Conservation (phyloP, 176 grass and related monocot genomes). For the Guadua angustifolia region DNA sequence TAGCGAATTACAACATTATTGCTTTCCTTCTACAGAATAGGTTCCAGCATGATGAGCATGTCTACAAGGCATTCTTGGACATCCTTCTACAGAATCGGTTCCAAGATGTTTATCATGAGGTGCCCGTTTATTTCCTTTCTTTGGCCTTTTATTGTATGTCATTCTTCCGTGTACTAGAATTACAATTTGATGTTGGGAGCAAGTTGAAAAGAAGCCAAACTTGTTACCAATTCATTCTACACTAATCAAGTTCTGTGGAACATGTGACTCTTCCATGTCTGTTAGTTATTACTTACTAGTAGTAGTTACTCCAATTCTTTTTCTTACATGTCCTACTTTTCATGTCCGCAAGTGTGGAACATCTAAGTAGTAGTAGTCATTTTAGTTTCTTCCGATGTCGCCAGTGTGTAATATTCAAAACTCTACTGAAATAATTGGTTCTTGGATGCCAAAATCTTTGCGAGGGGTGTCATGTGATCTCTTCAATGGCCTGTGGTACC, state of each 20-base stretch:
- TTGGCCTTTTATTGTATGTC: too few relatives aligned
- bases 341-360: background rate
- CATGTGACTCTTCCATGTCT: slow-evolving; percentile 28
- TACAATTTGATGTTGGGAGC: too few relatives aligned
- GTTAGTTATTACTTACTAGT: too few relatives aligned
- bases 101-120: too few relatives aligned
- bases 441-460: slow-evolving; percentile 32
- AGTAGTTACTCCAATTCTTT: background rate
- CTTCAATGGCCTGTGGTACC: slow-evolving; percentile 84
- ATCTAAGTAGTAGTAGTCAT: too few relatives aligned
- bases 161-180: too few relatives aligned
- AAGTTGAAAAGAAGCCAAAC: background rate
- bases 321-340: slow-evolving; percentile 3
- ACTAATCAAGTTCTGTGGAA: background rate
- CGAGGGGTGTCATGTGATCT: slow-evolving; percentile 97
- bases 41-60: too few relatives aligned
- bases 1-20: too few relatives aligned
- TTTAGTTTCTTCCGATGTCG: background rate
- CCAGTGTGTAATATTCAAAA: background rate
- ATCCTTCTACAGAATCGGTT: too few relatives aligned
- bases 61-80: too few relatives aligned
- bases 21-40: too few relatives aligned
- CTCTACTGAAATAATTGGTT: slow-evolving; percentile 31
- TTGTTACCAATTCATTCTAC: background rate
- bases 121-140: too few relatives aligned